phyloP scores from a whole-genome alignment of 108 stramenopile species.

The Licmophora abbreviata region DNA sequence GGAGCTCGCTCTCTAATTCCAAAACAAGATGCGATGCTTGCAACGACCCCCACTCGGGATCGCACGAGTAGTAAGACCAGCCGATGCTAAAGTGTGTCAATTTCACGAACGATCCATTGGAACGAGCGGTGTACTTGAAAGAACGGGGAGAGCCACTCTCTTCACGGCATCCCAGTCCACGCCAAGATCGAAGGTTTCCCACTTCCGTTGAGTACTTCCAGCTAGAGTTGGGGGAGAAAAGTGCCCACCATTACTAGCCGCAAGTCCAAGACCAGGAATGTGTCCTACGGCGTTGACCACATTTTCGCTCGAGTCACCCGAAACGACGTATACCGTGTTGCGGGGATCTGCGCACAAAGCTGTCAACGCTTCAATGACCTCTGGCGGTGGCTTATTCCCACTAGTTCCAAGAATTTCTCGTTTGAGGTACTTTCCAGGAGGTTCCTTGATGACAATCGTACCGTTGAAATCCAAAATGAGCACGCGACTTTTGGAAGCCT shows the following conservation, averaged over 20 bases:
- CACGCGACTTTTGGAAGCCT: conserved; percentile 66
- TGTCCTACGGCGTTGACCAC: conserved; percentile 81
- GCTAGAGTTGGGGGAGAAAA: conserved; percentile 57
- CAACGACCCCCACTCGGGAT: conserved; percentile 97
- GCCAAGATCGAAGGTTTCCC: conserved; percentile 82
- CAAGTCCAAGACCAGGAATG: conserved; percentile 79
- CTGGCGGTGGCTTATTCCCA: conserved; percentile 73
- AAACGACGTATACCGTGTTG: conserved; percentile 89
- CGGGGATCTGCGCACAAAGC: conserved; percentile 68
- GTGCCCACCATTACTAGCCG: conserved; percentile 89
- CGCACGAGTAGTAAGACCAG: conserved; percentile 97
- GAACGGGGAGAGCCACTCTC: conserved; percentile 81
- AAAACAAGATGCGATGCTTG: conserved; percentile 88
- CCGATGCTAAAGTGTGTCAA: conserved; percentile 88
- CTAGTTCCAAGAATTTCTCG: conserved; percentile 87
- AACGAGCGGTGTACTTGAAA: conserved; percentile 91
- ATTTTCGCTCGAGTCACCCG: conserved; percentile 80
- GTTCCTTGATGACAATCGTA: conserved; percentile 92
- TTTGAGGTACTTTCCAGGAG: conserved; percentile 93
- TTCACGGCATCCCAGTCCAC: conserved; percentile 91
- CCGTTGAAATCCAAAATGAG: conserved; percentile 98
- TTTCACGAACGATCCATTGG: conserved; percentile 88
- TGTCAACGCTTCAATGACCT: conserved; percentile 61
- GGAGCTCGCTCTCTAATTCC: conserved; percentile 86
- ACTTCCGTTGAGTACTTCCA: conserved; percentile 28